These are phyloP conservation scores for Sclerotinia minor DNA, from an alignment of 2,329 filamentous ascomycete species.

Conservation along the genomic window DNA sequence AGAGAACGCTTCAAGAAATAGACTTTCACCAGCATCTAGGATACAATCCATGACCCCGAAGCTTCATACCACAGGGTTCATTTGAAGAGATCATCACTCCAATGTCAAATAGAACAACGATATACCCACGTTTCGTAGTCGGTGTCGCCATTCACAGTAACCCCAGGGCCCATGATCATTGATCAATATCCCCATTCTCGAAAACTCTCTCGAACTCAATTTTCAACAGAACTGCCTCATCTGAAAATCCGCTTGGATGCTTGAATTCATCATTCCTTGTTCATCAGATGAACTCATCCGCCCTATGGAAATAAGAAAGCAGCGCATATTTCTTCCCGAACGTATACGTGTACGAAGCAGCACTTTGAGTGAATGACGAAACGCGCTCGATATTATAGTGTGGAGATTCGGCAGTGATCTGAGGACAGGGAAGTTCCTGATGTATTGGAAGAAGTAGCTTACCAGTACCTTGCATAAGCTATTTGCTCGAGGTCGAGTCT, in stretches of 20 bases:
- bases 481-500: not conserved
- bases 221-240: not conserved
- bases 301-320: not conserved
- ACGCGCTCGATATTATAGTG: not conserved
- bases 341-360: not conserved
- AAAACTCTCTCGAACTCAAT: not conserved
- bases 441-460: not conserved
- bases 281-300: not conserved
- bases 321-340: not conserved
- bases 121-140: not conserved
- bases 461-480: conserved; percentile 4
- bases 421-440: conserved; percentile 9
- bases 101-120: conserved; percentile 1
- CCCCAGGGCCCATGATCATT: too few relatives aligned
- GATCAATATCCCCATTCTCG: not conserved
- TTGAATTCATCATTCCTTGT: not conserved
- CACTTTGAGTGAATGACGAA: not conserved
- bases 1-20: not conserved
- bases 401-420: conserved; percentile 7
- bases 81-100: not conserved
- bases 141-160: not conserved
- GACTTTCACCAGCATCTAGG: conserved; percentile 9
- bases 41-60: not conserved
- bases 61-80: not conserved
- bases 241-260: not conserved